Evolutionary conservation across 208 protist genomes (phyloP).

Genomic region (Wallacemonas sp.): DNA sequence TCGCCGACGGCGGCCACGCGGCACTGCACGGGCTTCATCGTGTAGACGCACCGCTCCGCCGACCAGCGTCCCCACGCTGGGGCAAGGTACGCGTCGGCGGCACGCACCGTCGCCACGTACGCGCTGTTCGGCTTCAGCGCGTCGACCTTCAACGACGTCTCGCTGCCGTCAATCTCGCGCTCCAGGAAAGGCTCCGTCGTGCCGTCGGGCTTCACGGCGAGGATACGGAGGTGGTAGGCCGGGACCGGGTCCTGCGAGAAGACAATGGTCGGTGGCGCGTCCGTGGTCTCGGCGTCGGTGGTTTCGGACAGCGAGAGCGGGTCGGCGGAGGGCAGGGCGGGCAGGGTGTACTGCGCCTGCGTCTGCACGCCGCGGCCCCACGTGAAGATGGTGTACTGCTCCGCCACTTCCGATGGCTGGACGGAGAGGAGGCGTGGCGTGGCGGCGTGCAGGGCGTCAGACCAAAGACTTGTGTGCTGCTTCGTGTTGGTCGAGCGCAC

Average conservation of each 20-base stretch:
- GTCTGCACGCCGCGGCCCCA: slow-evolving; percentile 76
- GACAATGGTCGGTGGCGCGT: background rate
- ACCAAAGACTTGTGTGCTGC: slow-evolving; percentile 65
- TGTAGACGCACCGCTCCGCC: slow-evolving; percentile 78
- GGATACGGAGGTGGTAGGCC: slow-evolving; percentile 46
- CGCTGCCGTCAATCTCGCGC: slow-evolving; percentile 53
- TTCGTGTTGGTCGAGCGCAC: slow-evolving; percentile 68
- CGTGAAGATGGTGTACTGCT: slow-evolving; percentile 63
- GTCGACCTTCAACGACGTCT: slow-evolving; percentile 39
- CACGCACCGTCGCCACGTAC: slow-evolving; percentile 67
- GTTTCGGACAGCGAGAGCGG: background rate
- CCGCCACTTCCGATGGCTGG: slow-evolving; percentile 65
- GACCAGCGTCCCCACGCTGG: slow-evolving; percentile 90
- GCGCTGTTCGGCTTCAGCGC: slow-evolving; percentile 65
- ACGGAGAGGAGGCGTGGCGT: slow-evolving; percentile 68
- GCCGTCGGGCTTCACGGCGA: slow-evolving; percentile 27
- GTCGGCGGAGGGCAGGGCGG: background rate
- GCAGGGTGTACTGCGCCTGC: slow-evolving; percentile 30
- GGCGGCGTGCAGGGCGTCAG: slow-evolving; percentile 50
- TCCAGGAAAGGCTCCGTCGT: slow-evolving; percentile 50
- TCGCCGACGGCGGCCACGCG: slow-evolving; percentile 80
- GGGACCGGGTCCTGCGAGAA: slow-evolving; percentile 25
- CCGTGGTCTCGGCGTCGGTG: background rate
- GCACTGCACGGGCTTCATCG: slow-evolving; percentile 74
- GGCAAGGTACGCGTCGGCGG: slow-evolving; percentile 42